Conservation (phyloP, 768 basidiomycete species). For the Suillus brevipes region DNA sequence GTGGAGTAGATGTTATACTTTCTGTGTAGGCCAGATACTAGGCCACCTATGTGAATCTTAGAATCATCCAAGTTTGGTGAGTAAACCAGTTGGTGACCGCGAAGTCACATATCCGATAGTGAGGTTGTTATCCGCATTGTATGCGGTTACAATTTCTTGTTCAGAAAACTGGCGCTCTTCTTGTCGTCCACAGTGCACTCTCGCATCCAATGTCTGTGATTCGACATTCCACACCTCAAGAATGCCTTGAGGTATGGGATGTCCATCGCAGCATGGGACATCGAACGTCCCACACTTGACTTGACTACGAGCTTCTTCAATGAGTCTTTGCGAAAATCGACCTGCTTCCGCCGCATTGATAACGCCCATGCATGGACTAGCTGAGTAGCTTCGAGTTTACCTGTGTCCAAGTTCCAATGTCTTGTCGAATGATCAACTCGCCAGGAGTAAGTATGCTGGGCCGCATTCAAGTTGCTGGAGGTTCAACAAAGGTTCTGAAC, state of each 20-base stretch:
- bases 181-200: not conserved
- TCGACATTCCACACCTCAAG: not conserved
- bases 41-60: too few species aligned
- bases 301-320: not conserved
- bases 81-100: not conserved
- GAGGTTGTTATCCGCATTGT: not conserved
- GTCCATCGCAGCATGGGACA: not conserved
- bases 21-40: too few species aligned
- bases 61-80: too few species aligned
- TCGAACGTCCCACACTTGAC: not conserved
- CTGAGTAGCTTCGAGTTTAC: too few species aligned
- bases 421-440: too few species aligned
- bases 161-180: too few species aligned
- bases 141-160: not conserved
- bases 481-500: too few species aligned
- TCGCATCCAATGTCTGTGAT: not conserved
- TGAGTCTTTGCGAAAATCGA: not conserved
- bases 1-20: not conserved
- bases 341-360: too few species aligned
- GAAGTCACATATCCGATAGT: not conserved
- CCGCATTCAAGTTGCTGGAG: too few species aligned
- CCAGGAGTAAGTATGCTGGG: too few species aligned
- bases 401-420: too few species aligned
- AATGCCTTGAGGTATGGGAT: not conserved
- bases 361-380: too few species aligned